phyloP scores from a whole-genome alignment of 2,329 filamentous ascomycete genomes.

The Sphaerostilbella broomeana region DNA sequence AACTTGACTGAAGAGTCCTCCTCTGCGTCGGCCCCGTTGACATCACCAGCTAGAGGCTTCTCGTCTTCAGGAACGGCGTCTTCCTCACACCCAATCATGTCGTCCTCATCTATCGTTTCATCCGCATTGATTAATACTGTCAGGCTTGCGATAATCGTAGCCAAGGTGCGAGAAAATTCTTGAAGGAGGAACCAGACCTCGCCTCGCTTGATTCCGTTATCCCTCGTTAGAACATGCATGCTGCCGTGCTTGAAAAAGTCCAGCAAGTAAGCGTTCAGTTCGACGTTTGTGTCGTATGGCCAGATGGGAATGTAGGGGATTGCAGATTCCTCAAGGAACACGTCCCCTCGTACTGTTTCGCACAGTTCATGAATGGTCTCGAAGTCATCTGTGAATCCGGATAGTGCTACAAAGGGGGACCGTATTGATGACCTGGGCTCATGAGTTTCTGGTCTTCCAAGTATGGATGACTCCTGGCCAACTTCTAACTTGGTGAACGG shows the following conservation, averaged over 20 bases:
- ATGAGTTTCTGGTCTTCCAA: neutral
- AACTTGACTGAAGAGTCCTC: neutral
- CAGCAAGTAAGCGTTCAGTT: constrained; percentile 62
- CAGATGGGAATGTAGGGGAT: constrained; percentile 62
- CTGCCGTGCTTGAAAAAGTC: constrained; percentile 75
- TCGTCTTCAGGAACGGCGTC: constrained; percentile 31
- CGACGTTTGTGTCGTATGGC: constrained; percentile 45
- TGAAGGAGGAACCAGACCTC: constrained; percentile 71
- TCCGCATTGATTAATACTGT: constrained; percentile 43
- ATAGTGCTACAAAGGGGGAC: constrained; percentile 66
- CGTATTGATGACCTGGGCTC: constrained; percentile 41
- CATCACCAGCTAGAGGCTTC: neutral
- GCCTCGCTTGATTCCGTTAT: constrained; percentile 58
- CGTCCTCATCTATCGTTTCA: constrained; percentile 31
- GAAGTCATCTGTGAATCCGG: constrained; percentile 60
- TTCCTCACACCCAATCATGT: too few species aligned
- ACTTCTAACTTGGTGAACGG: constrained; percentile 43
- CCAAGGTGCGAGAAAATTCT: constrained; percentile 49
- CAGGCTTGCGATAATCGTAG: constrained; percentile 64
- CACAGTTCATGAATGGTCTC: constrained; percentile 61
- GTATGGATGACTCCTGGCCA: constrained; percentile 2
- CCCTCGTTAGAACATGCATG: constrained; percentile 49
- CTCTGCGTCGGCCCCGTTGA: neutral
- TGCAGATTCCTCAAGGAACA: constrained; percentile 69
- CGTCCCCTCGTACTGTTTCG: constrained; percentile 54